A percentile compares a stretch with the other conserved stretches of the same genome.
These are phyloP conservation scores for Lactuca saligna DNA, from an alignment of 129 eudicot genomes.

Conservation along the genomic window DNA sequence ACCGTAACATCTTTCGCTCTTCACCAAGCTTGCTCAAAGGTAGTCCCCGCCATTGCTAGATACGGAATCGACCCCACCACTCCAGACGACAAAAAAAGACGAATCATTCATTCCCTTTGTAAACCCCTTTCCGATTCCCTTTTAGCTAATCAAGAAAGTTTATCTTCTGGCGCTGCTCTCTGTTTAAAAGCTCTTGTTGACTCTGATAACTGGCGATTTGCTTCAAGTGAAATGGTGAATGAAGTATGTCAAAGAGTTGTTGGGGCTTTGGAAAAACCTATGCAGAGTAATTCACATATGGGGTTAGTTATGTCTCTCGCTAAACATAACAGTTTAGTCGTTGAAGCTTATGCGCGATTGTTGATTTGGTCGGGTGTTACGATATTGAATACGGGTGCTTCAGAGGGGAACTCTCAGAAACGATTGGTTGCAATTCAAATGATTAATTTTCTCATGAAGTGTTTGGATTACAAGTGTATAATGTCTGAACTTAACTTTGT, in stretches of 20 bases:
- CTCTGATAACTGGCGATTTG: constrained; percentile 86
- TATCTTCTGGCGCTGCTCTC: constrained; percentile 85
- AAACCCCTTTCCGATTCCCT: constrained; percentile 84
- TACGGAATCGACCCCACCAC: constrained; percentile 80
- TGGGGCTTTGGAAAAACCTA: constrained; percentile 67
- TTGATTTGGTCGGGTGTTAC: constrained; percentile 52
- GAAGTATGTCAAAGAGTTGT: constrained; percentile 79
- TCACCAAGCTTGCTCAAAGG: constrained; percentile 94
- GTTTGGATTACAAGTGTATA: constrained; percentile 72
- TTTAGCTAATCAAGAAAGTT: constrained; percentile 58
- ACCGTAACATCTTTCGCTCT: constrained; percentile 86
- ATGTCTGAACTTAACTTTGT: constrained; percentile 57
- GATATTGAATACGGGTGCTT: constrained; percentile 48
- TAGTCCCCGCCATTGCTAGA: constrained; percentile 82
- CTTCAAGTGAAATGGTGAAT: constrained; percentile 69
- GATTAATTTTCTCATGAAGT: constrained; percentile 74
- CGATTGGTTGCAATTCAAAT: constrained; percentile 72
- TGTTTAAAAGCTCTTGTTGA: constrained; percentile 85
- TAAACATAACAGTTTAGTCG: constrained; percentile 55
- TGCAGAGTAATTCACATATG: constrained; percentile 68
- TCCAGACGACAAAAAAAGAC: constrained; percentile 60
- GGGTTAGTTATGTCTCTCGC: constrained; percentile 78
- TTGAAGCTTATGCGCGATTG: constrained; percentile 78
- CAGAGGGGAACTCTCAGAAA: constrained; percentile 68
- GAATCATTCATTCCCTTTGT: constrained; percentile 66